These are phyloP conservation scores for Earliella scabrosa DNA, from an alignment of 1,284 basidiomycete genomes.

Conservation along the genomic window DNA sequence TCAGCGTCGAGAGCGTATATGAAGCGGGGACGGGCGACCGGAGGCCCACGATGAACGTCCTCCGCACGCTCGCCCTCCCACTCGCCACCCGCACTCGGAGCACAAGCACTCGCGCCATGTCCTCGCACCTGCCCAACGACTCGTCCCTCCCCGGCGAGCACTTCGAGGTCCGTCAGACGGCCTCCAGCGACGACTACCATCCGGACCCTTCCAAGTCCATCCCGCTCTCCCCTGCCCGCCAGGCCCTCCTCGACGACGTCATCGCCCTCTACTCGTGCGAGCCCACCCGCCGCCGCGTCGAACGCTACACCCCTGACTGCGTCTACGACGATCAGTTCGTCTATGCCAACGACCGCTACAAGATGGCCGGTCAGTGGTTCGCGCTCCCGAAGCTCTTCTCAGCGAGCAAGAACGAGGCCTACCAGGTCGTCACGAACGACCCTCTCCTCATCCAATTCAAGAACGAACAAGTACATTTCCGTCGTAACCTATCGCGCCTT, in stretches of 20 bases:
- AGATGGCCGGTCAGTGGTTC: conserved; percentile 41
- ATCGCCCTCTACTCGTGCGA: conserved; percentile 35
- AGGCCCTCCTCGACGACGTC: conserved; percentile 35
- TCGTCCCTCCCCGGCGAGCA: conserved; percentile 31
- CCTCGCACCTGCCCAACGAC: conserved; percentile 24
- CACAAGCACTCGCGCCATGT: not conserved
- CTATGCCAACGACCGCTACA: conserved; percentile 38
- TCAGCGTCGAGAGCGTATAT: not conserved
- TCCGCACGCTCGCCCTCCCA: not conserved
- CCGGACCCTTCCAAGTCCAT: conserved; percentile 35
- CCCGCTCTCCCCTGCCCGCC: conserved; percentile 31
- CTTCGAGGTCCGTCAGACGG: conserved; percentile 33
- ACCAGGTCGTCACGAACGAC: conserved; percentile 35
- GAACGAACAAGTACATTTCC: conserved; percentile 32
- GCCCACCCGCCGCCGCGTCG: conserved; percentile 33
- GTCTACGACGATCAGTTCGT: conserved; percentile 40
- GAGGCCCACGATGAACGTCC: not conserved
- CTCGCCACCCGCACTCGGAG: not conserved
- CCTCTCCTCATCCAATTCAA: conserved; percentile 39
- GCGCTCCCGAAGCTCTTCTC: conserved; percentile 38
- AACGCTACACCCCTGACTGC: conserved; percentile 36
- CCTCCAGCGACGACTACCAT: conserved; percentile 30
- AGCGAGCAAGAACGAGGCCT: conserved; percentile 34
- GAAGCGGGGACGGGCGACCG: not conserved
- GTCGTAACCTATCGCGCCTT: too few species aligned